phyloP scores from a whole-genome alignment of 169 alveolate genomes.

The Plasmodium knowlesi region DNA sequence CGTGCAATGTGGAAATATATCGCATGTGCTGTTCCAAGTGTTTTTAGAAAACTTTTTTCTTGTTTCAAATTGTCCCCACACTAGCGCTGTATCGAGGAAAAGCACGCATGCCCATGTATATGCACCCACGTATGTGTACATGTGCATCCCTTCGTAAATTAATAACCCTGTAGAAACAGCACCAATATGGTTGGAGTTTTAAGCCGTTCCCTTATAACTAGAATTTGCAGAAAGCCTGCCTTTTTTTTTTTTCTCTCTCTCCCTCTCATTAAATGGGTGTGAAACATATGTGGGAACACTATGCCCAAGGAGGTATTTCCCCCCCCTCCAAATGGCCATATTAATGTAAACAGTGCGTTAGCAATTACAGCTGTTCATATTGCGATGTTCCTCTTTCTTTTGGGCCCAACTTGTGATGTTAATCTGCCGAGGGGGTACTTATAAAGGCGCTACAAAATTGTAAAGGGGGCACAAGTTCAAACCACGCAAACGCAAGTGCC shows the following conservation, averaged over 20 bases:
- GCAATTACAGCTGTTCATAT: background rate
- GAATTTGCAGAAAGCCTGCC: background rate
- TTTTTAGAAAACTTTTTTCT: background rate
- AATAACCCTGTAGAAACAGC: background rate
- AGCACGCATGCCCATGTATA: background rate
- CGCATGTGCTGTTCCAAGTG: background rate
- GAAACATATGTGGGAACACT: background rate
- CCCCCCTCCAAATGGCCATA: background rate
- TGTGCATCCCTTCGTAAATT: background rate
- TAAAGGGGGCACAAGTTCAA: background rate
- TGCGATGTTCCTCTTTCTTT: background rate
- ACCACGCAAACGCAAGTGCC: background rate
- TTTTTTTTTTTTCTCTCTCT: background rate
- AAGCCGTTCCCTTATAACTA: background rate
- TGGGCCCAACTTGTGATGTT: background rate
- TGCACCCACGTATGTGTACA: background rate
- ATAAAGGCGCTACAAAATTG: background rate
- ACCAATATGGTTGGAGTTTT: background rate
- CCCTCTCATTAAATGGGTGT: background rate
- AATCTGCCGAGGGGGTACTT: background rate
- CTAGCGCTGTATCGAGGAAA: background rate
- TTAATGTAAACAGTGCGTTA: background rate
- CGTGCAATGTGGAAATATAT: background rate
- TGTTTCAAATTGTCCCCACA: background rate
- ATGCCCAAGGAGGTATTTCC: background rate